These are phyloP conservation scores for Polygonum maritimum DNA, from an alignment of 148 eudicot species.

Conservation along the genomic window DNA sequence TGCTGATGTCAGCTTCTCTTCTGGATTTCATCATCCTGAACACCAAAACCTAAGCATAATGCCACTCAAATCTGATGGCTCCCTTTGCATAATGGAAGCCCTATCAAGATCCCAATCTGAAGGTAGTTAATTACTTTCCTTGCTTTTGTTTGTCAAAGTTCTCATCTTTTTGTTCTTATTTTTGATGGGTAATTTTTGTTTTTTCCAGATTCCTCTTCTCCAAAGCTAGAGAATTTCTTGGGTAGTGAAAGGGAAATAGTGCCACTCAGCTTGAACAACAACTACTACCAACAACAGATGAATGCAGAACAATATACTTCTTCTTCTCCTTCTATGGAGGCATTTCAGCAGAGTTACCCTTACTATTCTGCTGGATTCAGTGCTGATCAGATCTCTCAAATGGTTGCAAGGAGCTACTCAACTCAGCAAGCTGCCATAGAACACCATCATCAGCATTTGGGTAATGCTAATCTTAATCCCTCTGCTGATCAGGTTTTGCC, in stretches of 20 bases:
- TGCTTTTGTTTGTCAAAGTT: not conserved
- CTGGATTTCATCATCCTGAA: constrained; percentile 26
- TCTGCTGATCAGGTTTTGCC: constrained; percentile 25
- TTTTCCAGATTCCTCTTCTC: constrained; percentile 26
- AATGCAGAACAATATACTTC: not conserved
- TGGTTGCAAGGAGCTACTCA: constrained; percentile 3
- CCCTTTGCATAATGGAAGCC: constrained; percentile 74
- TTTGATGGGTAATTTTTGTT: not conserved
- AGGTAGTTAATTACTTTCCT: constrained; percentile 17
- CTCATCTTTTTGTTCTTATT: not conserved
- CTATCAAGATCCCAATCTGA: constrained; percentile 49
- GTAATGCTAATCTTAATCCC: constrained; percentile 1
- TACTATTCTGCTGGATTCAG: not conserved
- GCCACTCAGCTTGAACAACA: constrained; percentile 44
- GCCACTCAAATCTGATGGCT: constrained; percentile 79
- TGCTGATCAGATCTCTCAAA: constrained; percentile 8
- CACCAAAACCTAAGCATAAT: constrained; percentile 35
- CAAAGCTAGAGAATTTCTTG: constrained; percentile 71
- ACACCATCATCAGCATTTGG: not conserved
- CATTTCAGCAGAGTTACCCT: not conserved
- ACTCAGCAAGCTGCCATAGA: not conserved
- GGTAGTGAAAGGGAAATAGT: constrained; percentile 36
- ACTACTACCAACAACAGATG: constrained; percentile 25
- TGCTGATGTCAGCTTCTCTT: constrained; percentile 15
- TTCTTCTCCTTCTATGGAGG: not conserved